These are phyloP conservation scores for Colletotrichum endophyticum DNA, from an alignment of 2,329 filamentous ascomycete species.

Conservation along the genomic window DNA sequence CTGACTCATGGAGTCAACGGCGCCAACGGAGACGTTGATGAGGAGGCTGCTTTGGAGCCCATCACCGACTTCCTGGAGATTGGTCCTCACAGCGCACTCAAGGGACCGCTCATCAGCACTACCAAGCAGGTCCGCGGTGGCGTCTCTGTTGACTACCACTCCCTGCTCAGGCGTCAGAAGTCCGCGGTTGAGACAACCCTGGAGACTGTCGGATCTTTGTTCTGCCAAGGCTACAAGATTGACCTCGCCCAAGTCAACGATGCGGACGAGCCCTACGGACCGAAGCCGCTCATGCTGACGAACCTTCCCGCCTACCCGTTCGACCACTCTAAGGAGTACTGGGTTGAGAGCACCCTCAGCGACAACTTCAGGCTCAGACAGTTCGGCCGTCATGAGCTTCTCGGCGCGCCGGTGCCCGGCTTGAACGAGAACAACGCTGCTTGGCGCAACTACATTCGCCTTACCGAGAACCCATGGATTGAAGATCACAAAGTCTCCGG, in stretches of 20 bases:
- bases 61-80: conserved; percentile 47
- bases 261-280: conserved; percentile 12
- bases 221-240: conserved; percentile 6
- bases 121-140: neutral
- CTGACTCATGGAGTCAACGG: neutral
- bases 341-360: conserved; percentile 24
- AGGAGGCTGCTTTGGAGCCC: neutral
- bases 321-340: conserved; percentile 25
- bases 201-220: neutral
- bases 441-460: conserved; percentile 22
- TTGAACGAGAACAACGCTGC: conserved; percentile 14
- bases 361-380: neutral
- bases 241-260: conserved; percentile 11
- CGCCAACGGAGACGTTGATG: neutral
- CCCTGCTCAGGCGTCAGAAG: neutral
- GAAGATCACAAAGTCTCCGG: conserved; percentile 52
- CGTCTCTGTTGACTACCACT: conserved; percentile 1
- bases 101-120: conserved; percentile 45
- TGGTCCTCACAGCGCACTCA: conserved; percentile 53
- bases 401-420: conserved; percentile 10
- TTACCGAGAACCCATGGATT: conserved; percentile 47
- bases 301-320: conserved; percentile 27
- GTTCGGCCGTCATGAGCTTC: conserved; percentile 17
- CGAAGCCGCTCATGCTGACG: conserved; percentile 12
- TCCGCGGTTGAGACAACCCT: neutral